Conservation (phyloP, 1,284 basidiomycete genomes). For the Malassezia psittaci region DNA sequence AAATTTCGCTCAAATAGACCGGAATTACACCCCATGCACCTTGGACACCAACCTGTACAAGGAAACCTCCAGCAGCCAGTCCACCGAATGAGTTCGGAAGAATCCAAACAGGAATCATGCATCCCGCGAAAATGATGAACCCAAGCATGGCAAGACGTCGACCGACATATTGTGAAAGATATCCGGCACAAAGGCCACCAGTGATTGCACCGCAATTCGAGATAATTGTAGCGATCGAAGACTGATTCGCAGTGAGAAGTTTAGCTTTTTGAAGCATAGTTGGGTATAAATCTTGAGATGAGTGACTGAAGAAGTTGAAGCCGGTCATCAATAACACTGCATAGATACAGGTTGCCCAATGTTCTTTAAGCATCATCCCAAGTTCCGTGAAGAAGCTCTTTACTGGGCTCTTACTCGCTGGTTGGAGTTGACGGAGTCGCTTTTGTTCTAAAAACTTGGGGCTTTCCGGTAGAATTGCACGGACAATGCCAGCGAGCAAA, state of each 20-base stretch:
- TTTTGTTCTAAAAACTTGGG: constrained; percentile 57
- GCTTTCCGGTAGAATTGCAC: constrained; percentile 69
- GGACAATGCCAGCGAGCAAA: constrained; percentile 62
- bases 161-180: constrained; percentile 70
- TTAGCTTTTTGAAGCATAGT: constrained; percentile 38
- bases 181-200: constrained; percentile 70
- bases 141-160: constrained; percentile 75
- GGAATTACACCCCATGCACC: constrained; percentile 59
- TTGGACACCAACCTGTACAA: constrained; percentile 46
- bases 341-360: constrained; percentile 80
- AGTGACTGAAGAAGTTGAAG: constrained; percentile 75
- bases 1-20: constrained; percentile 78
- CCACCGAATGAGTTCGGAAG: constrained; percentile 46
- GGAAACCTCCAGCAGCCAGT: constrained; percentile 53
- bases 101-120: constrained; percentile 47
- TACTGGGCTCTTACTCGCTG: constrained; percentile 49
- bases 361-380: constrained; percentile 64
- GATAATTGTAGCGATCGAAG: constrained; percentile 81
- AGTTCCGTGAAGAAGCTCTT: constrained; percentile 63
- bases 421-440: constrained; percentile 39
- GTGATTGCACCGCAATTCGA: constrained; percentile 67
- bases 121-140: constrained; percentile 45
- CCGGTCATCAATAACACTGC: constrained; percentile 54
- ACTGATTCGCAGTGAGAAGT: constrained; percentile 51
- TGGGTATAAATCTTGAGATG: constrained; percentile 40